Percentiles rank a stretch among this genome's conserved stretches.
These are phyloP conservation scores for Echria macrotheca DNA, from an alignment of 495 filamentous ascomycete species.

Conservation along the genomic window DNA sequence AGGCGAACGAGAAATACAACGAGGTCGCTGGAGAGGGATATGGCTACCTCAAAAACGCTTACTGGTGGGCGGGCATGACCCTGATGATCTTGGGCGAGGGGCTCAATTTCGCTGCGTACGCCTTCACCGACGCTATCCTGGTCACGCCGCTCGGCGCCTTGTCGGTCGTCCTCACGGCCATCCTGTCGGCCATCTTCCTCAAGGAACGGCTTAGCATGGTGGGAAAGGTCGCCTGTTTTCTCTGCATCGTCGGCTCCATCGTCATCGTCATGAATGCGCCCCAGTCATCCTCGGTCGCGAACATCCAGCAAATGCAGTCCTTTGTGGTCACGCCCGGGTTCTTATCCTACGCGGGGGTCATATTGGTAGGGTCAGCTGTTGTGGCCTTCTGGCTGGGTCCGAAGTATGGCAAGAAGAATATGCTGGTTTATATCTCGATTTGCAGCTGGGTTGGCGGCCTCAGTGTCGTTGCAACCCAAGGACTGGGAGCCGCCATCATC, in stretches of 20 bases:
- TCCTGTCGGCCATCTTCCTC: constrained; percentile 91
- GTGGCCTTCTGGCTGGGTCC: constrained; percentile 81
- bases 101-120: constrained; percentile 96
- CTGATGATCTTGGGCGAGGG: constrained; percentile 96
- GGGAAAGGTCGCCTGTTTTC: constrained; percentile 91
- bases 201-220: constrained; percentile 95
- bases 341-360: constrained; percentile 74
- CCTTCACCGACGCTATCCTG: constrained; percentile 93
- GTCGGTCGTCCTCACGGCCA: constrained; percentile 87
- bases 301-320: constrained; percentile 88
- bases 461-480: constrained; percentile 93
- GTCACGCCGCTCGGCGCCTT: constrained; percentile 94
- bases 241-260: constrained; percentile 88
- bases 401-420: constrained; percentile 89
- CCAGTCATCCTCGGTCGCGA: constrained; percentile 70
- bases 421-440: constrained; percentile 95
- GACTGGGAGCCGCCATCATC: constrained; percentile 84
- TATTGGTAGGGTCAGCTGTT: constrained; percentile 66
- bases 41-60: constrained; percentile 92
- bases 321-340: constrained; percentile 88
- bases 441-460: constrained; percentile 92
- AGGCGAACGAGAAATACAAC: constrained; percentile 92
- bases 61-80: constrained; percentile 95
- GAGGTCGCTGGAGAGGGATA: constrained; percentile 96
- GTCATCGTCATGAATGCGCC: constrained; percentile 95